phyloP scores from a whole-genome alignment of 805 yeast genomes.

The Kazachstania viticola region DNA sequence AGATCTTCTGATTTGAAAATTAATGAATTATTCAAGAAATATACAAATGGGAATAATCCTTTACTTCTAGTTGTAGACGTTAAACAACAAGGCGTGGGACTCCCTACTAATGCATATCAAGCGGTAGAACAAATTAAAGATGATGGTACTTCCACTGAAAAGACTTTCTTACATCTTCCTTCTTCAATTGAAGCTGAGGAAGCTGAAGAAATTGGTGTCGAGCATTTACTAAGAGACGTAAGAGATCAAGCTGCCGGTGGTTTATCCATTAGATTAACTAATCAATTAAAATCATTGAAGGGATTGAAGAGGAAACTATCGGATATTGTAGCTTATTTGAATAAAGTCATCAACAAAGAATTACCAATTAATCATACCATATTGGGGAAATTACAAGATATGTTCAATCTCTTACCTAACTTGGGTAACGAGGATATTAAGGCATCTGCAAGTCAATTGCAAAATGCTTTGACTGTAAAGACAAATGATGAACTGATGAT shows the following conservation, averaged over 20 bases:
- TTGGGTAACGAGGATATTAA: slow-evolving; percentile 32
- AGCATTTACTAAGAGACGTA: slow-evolving; percentile 85
- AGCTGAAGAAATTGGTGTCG: slow-evolving; percentile 98
- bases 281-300: slow-evolving; percentile 76
- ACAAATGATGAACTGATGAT: slow-evolving; percentile 96
- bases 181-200: slow-evolving; percentile 93
- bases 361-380: slow-evolving; percentile 86
- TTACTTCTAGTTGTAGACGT: slow-evolving; percentile 85
- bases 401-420: slow-evolving; percentile 86
- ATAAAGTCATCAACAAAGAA: slow-evolving; percentile 54
- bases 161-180: slow-evolving; percentile 88
- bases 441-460: slow-evolving; percentile 39
- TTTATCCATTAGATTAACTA: slow-evolving; percentile 74
- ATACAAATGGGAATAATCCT: slow-evolving; percentile 55
- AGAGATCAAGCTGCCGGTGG: slow-evolving; percentile 96
- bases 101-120: slow-evolving; percentile 90
- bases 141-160: slow-evolving; percentile 87
- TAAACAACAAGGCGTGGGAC: slow-evolving; percentile 67
- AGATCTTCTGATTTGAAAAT: slow-evolving; percentile 81
- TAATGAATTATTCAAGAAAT: slow-evolving; percentile 78
- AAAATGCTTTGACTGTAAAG: slow-evolving; percentile 77
- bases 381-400: slow-evolving; percentile 86
- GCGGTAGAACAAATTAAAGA: slow-evolving; percentile 93
- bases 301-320: slow-evolving; percentile 72
- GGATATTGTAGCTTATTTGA: slow-evolving; percentile 69